Conservation (phyloP, 1,139 yeast species). For the Saccharomyces pastorianus region DNA sequence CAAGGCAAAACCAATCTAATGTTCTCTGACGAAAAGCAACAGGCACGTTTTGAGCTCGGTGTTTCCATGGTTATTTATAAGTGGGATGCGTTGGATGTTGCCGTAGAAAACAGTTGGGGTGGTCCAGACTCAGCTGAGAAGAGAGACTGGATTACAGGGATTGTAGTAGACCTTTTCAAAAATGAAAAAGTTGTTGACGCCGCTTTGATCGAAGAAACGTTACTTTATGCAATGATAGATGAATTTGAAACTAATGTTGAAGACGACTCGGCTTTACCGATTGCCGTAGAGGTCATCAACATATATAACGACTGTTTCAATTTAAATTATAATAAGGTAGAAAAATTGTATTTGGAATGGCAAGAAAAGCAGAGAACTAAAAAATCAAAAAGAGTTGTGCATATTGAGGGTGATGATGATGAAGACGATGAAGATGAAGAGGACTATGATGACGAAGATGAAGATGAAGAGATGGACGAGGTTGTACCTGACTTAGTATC, state of each 20-base stretch:
- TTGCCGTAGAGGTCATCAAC: constrained; percentile 59
- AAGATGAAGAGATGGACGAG: constrained; percentile 31
- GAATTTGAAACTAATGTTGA: constrained; percentile 86
- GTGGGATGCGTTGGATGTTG: constrained; percentile 85
- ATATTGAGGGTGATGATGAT: constrained; percentile 45
- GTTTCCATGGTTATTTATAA: constrained; percentile 79
- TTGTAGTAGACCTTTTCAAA: constrained; percentile 70
- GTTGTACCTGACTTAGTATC: constrained; percentile 28
- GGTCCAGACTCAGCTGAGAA: constrained; percentile 86
- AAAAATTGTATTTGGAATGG: constrained; percentile 53
- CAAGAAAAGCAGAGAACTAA: constrained; percentile 41
- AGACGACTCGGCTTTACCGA: constrained; percentile 74
- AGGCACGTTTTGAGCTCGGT: constrained; percentile 86
- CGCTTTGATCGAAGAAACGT: constrained; percentile 73
- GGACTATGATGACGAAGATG: constrained; percentile 30
- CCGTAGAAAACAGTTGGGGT: constrained; percentile 97
- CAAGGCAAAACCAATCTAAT: constrained; percentile 36
- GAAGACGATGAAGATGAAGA: constrained; percentile 42
- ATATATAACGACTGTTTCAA: constrained; percentile 57
- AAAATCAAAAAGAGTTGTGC: constrained; percentile 31
- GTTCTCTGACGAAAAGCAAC: constrained; percentile 57
- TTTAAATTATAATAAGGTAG: constrained; percentile 48
- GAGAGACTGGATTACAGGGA: constrained; percentile 89
- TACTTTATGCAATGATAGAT: constrained; percentile 85
- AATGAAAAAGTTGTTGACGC: constrained; percentile 58